Evolutionary conservation across 2,329 filamentous ascomycete genomes (phyloP).

Genomic region (Sclerotiophoma versabilis): DNA sequence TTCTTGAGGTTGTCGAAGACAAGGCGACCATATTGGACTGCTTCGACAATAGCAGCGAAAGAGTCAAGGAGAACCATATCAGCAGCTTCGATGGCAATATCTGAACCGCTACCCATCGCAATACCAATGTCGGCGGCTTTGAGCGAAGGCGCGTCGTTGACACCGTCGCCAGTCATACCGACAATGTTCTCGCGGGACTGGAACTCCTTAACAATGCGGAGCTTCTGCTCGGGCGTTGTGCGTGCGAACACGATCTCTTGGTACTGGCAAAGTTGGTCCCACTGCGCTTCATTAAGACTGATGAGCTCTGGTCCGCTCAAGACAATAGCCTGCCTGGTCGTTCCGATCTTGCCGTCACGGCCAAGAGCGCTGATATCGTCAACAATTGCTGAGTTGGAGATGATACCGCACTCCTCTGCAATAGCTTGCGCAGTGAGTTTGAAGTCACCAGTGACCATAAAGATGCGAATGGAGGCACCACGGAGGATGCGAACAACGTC

Average conservation of each 20-base stretch:
- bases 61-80: conserved; percentile 72
- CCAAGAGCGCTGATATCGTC: conserved; percentile 63
- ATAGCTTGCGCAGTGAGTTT: conserved; percentile 77
- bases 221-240: conserved; percentile 80
- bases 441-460: conserved; percentile 85
- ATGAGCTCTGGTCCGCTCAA: conserved; percentile 61
- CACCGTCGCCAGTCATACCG: conserved; percentile 59
- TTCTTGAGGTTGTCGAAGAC: conserved; percentile 85
- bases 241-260: conserved; percentile 75
- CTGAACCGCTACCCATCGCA: conserved; percentile 64
- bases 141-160: conserved; percentile 61
- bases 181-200: conserved; percentile 66
- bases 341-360: conserved; percentile 37
- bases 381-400: conserved; percentile 61
- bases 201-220: conserved; percentile 79
- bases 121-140: conserved; percentile 68
- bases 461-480: conserved; percentile 74
- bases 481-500: conserved; percentile 68
- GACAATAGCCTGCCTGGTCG: conserved; percentile 38
- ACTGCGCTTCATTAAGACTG: conserved; percentile 70
- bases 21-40: conserved; percentile 74
- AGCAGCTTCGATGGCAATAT: conserved; percentile 68
- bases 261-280: conserved; percentile 70
- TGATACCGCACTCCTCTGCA: conserved; percentile 74
- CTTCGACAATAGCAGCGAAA: conserved; percentile 75